A percentile compares a stretch with the other conserved stretches of the same genome.
phyloP scores from a whole-genome alignment of 352 stramenopile genomes.

The Globisporangium takayamanum region DNA sequence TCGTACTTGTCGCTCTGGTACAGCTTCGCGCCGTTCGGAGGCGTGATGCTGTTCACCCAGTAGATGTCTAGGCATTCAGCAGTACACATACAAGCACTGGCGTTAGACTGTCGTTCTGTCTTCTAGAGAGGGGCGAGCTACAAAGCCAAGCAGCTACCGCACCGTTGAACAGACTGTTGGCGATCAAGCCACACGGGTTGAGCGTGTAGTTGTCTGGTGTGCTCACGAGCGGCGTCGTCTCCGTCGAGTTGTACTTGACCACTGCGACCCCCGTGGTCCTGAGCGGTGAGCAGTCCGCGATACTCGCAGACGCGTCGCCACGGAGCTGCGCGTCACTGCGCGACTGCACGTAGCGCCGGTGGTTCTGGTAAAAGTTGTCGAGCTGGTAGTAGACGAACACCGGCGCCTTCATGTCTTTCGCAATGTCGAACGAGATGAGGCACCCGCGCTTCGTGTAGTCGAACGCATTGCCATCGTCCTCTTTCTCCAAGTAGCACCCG shows the following conservation, averaged over 20 bases:
- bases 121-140: background rate
- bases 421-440: conserved; percentile 83
- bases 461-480: conserved; percentile 63
- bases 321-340: conserved; percentile 88
- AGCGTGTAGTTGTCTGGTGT: conserved; percentile 52
- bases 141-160: background rate
- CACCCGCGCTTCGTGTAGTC: conserved; percentile 51
- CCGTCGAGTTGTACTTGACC: conserved; percentile 74
- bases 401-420: conserved; percentile 92
- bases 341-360: conserved; percentile 91
- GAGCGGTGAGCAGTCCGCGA: conserved; percentile 81
- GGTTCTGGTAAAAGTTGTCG: conserved; percentile 99
- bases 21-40: conserved; percentile 30
- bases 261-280: conserved; percentile 26
- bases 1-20: conserved; percentile 65
- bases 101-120: too few relatives aligned
- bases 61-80: conserved; percentile 53
- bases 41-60: conserved; percentile 74
- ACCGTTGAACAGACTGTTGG: conserved; percentile 99
- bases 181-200: conserved; percentile 98
- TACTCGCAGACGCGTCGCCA: conserved; percentile 53
- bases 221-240: conserved; percentile 22
- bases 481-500: conserved; percentile 55
- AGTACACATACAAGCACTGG: background rate
- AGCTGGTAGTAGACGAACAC: conserved; percentile 99